Evolutionary conservation across 2,329 filamentous ascomycete genomes (phyloP).

Genomic region (Penicillium sp.): DNA sequence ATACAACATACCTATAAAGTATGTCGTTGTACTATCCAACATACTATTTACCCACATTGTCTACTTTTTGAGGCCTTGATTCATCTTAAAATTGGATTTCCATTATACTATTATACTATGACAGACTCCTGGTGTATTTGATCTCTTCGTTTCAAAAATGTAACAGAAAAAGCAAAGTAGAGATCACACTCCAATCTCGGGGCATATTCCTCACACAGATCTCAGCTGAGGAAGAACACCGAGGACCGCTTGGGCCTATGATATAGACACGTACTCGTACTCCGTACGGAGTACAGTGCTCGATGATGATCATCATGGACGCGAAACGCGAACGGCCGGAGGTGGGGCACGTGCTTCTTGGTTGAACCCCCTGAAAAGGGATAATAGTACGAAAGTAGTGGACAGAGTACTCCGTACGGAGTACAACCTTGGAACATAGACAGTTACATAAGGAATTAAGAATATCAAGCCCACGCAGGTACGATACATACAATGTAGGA

Average conservation of each 20-base stretch:
- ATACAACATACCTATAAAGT: too few relatives aligned
- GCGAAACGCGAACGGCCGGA: constrained; percentile 3
- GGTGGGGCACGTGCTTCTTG: not conserved
- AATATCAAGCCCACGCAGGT: constrained; percentile 1
- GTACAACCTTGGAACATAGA: too few relatives aligned
- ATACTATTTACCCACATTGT: not conserved
- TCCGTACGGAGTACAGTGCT: too few relatives aligned
- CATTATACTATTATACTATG: too few relatives aligned
- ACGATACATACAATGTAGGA: not conserved
- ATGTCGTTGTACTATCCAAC: too few relatives aligned
- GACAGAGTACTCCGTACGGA: too few relatives aligned
- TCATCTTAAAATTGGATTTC: not conserved
- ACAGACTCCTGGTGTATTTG: not conserved
- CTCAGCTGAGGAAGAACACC: constrained; percentile 1
- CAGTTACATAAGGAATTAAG: not conserved
- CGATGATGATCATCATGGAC: constrained; percentile 3
- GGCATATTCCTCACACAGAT: constrained; percentile 2
- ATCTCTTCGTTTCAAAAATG: not conserved
- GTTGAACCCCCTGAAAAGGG: not conserved
- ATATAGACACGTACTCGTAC: not conserved
- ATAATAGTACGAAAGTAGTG: not conserved
- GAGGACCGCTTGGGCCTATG: not conserved
- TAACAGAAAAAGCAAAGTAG: not conserved
- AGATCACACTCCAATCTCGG: constrained; percentile 4
- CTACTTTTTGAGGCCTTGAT: not conserved